Percentiles rank a stretch among this genome's conserved stretches.
phyloP scores from a whole-genome alignment of 805 yeast genomes.

The Candida incommunis region DNA sequence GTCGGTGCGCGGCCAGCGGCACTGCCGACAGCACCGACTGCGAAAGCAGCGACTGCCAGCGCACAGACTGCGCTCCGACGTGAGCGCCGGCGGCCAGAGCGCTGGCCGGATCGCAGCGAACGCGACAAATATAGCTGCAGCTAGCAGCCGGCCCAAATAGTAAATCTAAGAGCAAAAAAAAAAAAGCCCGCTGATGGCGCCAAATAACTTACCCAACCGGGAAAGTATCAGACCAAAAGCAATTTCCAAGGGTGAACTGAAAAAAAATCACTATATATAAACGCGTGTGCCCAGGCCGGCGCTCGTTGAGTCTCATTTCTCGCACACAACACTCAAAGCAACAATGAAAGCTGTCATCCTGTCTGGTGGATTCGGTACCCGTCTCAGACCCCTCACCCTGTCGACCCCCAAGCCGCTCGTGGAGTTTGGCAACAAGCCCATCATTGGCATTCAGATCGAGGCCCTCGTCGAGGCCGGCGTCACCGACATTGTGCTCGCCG shows the following conservation, averaged over 20 bases:
- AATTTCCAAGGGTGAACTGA: not conserved
- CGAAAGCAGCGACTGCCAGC: too few relatives aligned
- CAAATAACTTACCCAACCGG: too few relatives aligned
- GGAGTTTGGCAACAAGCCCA: conserved; percentile 97
- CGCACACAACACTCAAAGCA: not conserved
- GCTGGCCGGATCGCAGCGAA: too few relatives aligned
- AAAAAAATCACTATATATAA: not conserved
- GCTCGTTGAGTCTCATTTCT: not conserved
- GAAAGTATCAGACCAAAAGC: too few relatives aligned
- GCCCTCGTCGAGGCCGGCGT: conserved; percentile 97
- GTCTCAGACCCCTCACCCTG: conserved; percentile 95
- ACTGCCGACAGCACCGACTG: too few relatives aligned
- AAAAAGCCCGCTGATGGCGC: too few relatives aligned
- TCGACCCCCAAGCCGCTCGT: conserved; percentile 94
- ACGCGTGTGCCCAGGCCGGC: not conserved
- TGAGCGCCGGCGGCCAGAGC: too few relatives aligned
- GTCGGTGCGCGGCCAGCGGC: too few relatives aligned
- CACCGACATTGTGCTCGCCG: conserved; percentile 96
- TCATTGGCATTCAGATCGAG: conserved; percentile 97
- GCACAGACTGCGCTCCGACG: too few relatives aligned
- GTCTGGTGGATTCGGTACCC: conserved; percentile 99
- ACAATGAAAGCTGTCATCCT: conserved; percentile 89
- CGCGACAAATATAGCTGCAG: too few relatives aligned
- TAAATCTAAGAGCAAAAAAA: too few relatives aligned
- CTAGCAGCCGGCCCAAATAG: too few relatives aligned